phyloP scores from a whole-genome alignment of 2,329 filamentous ascomycete species.

The Tolypocladium amazonense region DNA sequence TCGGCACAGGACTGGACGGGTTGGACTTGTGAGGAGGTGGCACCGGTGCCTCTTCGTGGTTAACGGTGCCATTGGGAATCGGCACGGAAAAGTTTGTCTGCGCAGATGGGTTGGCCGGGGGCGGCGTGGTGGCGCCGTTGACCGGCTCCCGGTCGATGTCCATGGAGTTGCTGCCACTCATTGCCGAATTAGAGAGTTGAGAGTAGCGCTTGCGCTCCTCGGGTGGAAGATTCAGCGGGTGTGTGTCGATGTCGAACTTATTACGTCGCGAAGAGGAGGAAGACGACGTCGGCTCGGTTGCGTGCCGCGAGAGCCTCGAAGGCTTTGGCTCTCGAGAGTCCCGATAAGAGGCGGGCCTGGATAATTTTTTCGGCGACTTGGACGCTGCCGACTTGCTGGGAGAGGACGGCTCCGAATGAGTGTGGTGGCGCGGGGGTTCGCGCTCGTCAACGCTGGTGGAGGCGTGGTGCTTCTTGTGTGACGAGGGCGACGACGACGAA shows the following conservation, averaged over 20 bases:
- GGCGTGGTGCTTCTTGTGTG: constrained; percentile 30
- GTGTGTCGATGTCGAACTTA: constrained; percentile 58
- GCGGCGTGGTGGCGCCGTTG: constrained; percentile 42
- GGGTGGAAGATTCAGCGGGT: constrained; percentile 82
- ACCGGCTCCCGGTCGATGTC: constrained; percentile 61
- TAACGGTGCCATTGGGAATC: constrained; percentile 35
- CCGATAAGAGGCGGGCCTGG: constrained; percentile 18
- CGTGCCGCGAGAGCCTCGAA: constrained; percentile 34
- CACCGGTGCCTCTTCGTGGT: constrained; percentile 41
- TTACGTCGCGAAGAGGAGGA: constrained; percentile 35
- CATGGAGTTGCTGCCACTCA: constrained; percentile 58
- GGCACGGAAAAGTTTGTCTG: constrained; percentile 40
- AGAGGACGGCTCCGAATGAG: constrained; percentile 24
- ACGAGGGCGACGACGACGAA: constrained; percentile 4
- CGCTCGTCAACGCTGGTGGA: constrained; percentile 20
- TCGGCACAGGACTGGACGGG: constrained; percentile 46
- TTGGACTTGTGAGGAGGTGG: constrained; percentile 64
- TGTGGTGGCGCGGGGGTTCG: constrained; percentile 25
- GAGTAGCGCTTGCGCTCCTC: constrained; percentile 76
- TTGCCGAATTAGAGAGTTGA: constrained; percentile 46
- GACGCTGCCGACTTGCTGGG: constrained; percentile 25
- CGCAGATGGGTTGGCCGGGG: constrained; percentile 28
- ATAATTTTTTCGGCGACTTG: constrained; percentile 19
- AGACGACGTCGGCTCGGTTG: constrained; percentile 35
- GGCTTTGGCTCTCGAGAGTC: constrained; percentile 12